Conservation (phyloP, 192 early-diverging fungal species). For the Coemansia sp. region DNA sequence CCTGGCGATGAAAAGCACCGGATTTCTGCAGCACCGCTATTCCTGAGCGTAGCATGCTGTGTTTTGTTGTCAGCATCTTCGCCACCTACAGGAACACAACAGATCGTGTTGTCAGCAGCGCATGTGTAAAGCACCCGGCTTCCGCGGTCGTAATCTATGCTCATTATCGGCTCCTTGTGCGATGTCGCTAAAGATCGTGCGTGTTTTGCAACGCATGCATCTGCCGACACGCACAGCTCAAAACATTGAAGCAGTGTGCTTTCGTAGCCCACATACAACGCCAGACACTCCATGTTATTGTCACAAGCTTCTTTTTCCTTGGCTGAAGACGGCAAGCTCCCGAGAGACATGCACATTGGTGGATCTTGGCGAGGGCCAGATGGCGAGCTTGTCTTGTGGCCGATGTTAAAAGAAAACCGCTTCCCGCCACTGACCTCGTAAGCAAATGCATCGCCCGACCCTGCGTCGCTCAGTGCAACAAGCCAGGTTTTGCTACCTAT, state of each 20-base stretch:
- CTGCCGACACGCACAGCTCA: constrained; percentile 5
- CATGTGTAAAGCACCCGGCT: constrained; percentile 30
- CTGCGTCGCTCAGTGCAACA: constrained; percentile 20
- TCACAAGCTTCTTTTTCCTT: background rate
- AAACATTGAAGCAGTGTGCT: constrained; percentile 33
- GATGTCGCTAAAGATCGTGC: constrained; percentile 4
- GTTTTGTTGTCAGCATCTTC: background rate
- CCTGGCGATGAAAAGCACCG: constrained; percentile 17
- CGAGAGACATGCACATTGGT: constrained; percentile 39
- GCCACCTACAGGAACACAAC: constrained; percentile 13
- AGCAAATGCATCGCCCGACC: constrained; percentile 23
- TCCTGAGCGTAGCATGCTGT: constrained; percentile 2
- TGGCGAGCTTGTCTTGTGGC: constrained; percentile 20
- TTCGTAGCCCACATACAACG: constrained; percentile 43
- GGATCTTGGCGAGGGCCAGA: constrained; percentile 32
- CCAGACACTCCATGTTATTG: background rate
- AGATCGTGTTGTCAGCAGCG: constrained; percentile 41
- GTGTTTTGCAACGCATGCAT: background rate
- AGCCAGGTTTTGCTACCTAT: constrained; percentile 15
- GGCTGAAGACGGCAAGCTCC: background rate
- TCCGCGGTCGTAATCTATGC: constrained; percentile 23
- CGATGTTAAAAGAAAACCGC: constrained; percentile 15
- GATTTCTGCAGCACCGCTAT: constrained; percentile 32
- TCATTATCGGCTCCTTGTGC: constrained; percentile 48
- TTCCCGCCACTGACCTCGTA: constrained; percentile 11